phyloP scores from a whole-genome alignment of 1,284 basidiomycete species.

The Ustilago bromivora region DNA sequence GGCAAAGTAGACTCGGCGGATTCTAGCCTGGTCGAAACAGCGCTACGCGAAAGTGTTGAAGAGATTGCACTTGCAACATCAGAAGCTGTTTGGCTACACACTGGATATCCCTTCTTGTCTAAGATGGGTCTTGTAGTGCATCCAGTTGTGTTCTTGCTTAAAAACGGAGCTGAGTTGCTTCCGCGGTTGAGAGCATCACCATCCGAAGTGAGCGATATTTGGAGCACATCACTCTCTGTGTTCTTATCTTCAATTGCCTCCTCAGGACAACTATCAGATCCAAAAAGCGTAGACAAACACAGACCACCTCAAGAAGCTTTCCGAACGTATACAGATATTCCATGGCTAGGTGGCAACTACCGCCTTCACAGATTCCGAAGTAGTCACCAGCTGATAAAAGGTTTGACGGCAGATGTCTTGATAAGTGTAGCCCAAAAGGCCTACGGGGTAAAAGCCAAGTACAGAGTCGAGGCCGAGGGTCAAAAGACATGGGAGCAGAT shows the following conservation, averaged over 20 bases:
- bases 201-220: constrained; percentile 46
- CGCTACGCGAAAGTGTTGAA: constrained; percentile 50
- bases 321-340: constrained; percentile 54
- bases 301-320: constrained; percentile 42
- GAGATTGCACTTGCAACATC: constrained; percentile 36
- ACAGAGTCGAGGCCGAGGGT: constrained; percentile 15
- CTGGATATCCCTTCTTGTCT: constrained; percentile 46
- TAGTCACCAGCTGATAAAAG: constrained; percentile 48
- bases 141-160: constrained; percentile 47
- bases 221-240: constrained; percentile 27
- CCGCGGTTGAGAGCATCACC: constrained; percentile 23
- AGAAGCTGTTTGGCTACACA: constrained; percentile 35
- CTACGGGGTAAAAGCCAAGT: constrained; percentile 22
- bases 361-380: constrained; percentile 49
- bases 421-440: constrained; percentile 34
- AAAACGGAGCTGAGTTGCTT: constrained; percentile 18
- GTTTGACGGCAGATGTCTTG: constrained; percentile 51
- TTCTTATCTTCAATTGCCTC: constrained; percentile 37
- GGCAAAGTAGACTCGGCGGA: constrained; percentile 49
- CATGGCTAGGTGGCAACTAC: constrained; percentile 41
- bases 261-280: constrained; percentile 12
- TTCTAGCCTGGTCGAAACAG: constrained; percentile 29
- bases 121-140: constrained; percentile 56
- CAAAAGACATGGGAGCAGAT: constrained; percentile 46
- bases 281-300: constrained; percentile 41